Conservation (phyloP, 208 protist genomes). For the Acanthamoeba culbertsoni region DNA sequence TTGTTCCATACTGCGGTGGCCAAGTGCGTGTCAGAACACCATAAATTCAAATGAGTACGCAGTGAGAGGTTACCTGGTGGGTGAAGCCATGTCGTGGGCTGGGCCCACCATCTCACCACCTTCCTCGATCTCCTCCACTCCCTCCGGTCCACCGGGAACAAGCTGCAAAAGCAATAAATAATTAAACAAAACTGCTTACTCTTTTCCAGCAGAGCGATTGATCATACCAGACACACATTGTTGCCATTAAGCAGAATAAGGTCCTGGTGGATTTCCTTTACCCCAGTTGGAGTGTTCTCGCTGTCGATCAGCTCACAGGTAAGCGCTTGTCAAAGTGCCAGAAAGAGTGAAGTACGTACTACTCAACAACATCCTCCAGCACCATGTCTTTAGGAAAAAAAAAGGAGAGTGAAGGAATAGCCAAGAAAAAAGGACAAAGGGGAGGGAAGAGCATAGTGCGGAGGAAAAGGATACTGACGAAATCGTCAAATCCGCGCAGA, state of each 20-base stretch:
- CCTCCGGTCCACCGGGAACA: conserved; percentile 20
- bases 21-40: too few species aligned
- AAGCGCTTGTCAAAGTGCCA: not conserved
- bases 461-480: too few species aligned
- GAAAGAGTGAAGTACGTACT: not conserved
- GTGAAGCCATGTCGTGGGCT: not conserved
- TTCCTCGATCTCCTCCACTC: conserved; percentile 25
- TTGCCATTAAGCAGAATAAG: conserved; percentile 85
- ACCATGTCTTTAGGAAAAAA: conserved; percentile 45
- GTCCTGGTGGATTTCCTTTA: conserved; percentile 79
- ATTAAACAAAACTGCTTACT: not conserved
- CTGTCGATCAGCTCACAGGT: conserved; percentile 57
- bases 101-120: not conserved
- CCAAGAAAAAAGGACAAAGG: not conserved
- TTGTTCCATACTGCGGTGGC: too few species aligned
- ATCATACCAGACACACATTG: conserved; percentile 66
- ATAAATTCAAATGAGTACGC: too few species aligned
- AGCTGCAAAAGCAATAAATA: not conserved
- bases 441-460: not conserved
- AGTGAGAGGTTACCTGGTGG: not conserved
- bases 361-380: conserved; percentile 66
- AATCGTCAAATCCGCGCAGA: conserved; percentile 85
- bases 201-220: not conserved
- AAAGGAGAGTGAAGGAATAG: not conserved
- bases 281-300: conserved; percentile 78